phyloP scores from a whole-genome alignment of 2,329 filamentous ascomycete species.

The Ophiosphaerella herpotricha region DNA sequence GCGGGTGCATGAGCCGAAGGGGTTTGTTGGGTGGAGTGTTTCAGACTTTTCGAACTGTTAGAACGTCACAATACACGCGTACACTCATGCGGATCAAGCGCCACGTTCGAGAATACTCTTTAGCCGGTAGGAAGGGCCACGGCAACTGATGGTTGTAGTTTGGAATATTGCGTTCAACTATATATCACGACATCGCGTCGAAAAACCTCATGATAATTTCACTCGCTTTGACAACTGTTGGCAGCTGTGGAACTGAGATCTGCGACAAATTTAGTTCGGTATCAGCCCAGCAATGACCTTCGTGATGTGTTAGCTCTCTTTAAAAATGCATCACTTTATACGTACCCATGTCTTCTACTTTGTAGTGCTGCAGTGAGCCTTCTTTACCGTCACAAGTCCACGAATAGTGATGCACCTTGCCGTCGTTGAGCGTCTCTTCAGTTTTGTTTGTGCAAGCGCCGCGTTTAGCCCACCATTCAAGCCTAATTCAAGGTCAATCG shows the following conservation, averaged over 20 bases:
- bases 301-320: slow-evolving; percentile 9
- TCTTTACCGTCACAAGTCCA: slow-evolving; percentile 49
- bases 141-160: no score
- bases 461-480: slow-evolving; percentile 50
- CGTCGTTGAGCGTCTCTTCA: slow-evolving; percentile 42
- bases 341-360: slow-evolving; percentile 50
- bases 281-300: slow-evolving; percentile 54
- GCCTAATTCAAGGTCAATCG: slow-evolving; percentile 12
- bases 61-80: slow-evolving; percentile 7
- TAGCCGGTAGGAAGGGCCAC: neutral
- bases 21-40: slow-evolving; percentile 2
- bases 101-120: slow-evolving; percentile 3
- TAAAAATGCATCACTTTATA: neutral
- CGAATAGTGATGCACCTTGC: slow-evolving; percentile 50
- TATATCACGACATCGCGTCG: slow-evolving; percentile 19
- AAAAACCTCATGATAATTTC: slow-evolving; percentile 55
- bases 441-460: slow-evolving; percentile 44
- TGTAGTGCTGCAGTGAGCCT: slow-evolving; percentile 52
- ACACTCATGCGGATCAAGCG: slow-evolving; percentile 5
- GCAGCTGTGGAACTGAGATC: slow-evolving; percentile 46
- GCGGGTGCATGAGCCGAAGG: neutral
- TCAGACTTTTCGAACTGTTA: slow-evolving; percentile 8
- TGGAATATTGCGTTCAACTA: neutral
- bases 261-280: slow-evolving; percentile 53
- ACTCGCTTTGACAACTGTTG: slow-evolving; percentile 52